Evolutionary conservation across 169 alveolate species (phyloP).

Genomic region (Cryptosporidium ryanae): DNA sequence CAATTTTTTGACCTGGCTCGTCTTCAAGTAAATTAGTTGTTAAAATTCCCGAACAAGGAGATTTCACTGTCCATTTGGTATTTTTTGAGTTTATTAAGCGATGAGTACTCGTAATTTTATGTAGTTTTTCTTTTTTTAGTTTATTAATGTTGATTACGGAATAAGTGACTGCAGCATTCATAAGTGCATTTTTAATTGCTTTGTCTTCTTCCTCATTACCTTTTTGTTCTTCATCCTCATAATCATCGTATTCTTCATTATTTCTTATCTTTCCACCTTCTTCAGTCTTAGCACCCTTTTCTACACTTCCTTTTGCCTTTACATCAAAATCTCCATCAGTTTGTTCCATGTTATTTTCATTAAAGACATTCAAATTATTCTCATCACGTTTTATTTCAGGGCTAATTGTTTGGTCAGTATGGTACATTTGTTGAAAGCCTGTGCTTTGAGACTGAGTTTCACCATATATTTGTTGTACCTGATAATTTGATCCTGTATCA

Average conservation of each 20-base stretch:
- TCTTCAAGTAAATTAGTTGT: background rate
- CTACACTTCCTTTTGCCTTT: too few relatives aligned
- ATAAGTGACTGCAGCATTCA: slow-evolving; percentile 30
- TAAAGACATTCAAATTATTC: too few relatives aligned
- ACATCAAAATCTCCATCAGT: too few relatives aligned
- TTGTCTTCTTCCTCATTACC: background rate
- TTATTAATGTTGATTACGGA: slow-evolving; percentile 24
- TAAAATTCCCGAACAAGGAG: slow-evolving; percentile 59
- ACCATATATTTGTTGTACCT: too few relatives aligned
- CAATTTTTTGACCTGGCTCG: background rate
- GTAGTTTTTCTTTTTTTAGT: slow-evolving; percentile 13
- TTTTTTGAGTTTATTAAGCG: background rate
- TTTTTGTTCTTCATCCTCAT: background rate
- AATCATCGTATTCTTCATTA: slow-evolving; percentile 17
- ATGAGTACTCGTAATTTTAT: background rate
- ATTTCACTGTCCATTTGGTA: slow-evolving; percentile 38
- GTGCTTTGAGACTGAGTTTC: too few relatives aligned
- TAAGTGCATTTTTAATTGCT: slow-evolving; percentile 3
- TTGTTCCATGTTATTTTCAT: too few relatives aligned
- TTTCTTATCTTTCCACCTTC: background rate
- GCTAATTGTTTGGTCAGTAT: too few relatives aligned
- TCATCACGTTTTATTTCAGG: too few relatives aligned
- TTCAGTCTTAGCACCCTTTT: too few relatives aligned
- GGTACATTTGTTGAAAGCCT: too few relatives aligned
- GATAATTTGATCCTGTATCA: too few relatives aligned